Evolutionary conservation across 805 yeast genomes (phyloP).

Genomic region (Scheffersomyces stipitis): DNA sequence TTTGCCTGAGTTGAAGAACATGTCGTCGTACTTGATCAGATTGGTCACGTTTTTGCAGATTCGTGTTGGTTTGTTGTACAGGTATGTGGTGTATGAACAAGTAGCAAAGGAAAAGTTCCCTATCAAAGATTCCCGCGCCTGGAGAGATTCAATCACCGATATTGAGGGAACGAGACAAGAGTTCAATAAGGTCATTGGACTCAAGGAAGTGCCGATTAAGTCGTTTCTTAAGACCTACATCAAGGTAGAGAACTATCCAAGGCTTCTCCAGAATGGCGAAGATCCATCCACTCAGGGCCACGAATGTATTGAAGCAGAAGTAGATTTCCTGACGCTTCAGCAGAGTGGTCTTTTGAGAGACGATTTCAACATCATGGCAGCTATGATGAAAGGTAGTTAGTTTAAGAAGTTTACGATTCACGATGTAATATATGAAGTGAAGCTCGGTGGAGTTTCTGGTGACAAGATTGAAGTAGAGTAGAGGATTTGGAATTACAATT

Average conservation of each 20-base stretch:
- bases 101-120: slow-evolving; percentile 13
- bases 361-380: not conserved
- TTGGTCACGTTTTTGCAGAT: slow-evolving; percentile 27
- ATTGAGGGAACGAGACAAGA: slow-evolving; percentile 21
- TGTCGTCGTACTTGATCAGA: slow-evolving; percentile 32
- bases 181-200: slow-evolving; percentile 18
- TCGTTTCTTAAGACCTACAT: slow-evolving; percentile 9
- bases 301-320: not conserved
- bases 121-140: slow-evolving; percentile 18
- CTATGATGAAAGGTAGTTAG: not conserved
- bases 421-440: no score
- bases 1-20: slow-evolving; percentile 14
- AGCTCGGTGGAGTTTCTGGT: no score
- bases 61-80: slow-evolving; percentile 29
- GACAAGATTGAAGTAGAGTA: no score
- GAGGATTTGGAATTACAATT: no score
- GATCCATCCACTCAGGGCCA: not conserved
- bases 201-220: slow-evolving; percentile 24
- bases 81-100: slow-evolving; percentile 24
- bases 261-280: not conserved
- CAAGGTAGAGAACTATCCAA: slow-evolving; percentile 9
- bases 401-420: no score
- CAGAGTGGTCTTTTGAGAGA: not conserved
- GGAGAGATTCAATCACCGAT: slow-evolving; percentile 28
- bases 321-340: not conserved